phyloP scores from a whole-genome alignment of 345 rosid species.

The Noccaea caerulescens region DNA sequence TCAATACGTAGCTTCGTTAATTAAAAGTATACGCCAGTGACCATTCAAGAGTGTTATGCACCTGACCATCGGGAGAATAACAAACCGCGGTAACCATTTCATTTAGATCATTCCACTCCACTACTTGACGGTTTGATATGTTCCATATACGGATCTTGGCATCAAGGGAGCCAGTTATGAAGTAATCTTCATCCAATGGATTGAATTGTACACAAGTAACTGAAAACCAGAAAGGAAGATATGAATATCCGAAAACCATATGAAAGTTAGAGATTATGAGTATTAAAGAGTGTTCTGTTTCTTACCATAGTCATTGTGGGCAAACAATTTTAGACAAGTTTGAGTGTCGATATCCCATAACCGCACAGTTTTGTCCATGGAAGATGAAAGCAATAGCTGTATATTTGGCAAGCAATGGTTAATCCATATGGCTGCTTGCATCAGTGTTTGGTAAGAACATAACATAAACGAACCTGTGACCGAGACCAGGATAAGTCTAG shows the following conservation, averaged over 20 bases:
- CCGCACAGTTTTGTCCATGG: slow-evolving; percentile 97
- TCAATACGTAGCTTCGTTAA: background rate
- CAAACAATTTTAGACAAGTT: slow-evolving; percentile 80
- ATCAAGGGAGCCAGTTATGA: slow-evolving; percentile 97
- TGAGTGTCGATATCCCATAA: slow-evolving; percentile 86
- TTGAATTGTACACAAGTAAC: slow-evolving; percentile 97
- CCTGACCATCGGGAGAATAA: slow-evolving; percentile 97
- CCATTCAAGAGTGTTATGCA: slow-evolving; percentile 27
- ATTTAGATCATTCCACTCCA: slow-evolving; percentile 86
- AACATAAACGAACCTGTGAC: slow-evolving; percentile 67
- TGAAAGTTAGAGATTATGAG: background rate
- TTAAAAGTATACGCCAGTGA: background rate
- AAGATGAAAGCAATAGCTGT: slow-evolving; percentile 89
- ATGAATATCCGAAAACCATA: background rate
- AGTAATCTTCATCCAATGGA: slow-evolving; percentile 83
- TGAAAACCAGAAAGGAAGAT: slow-evolving; percentile 42
- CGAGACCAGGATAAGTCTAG: slow-evolving; percentile 92
- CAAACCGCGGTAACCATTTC: slow-evolving; percentile 97
- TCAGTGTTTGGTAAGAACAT: slow-evolving; percentile 1
- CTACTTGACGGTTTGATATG: slow-evolving; percentile 67
- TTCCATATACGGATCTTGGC: slow-evolving; percentile 90
- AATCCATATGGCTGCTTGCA: slow-evolving; percentile 1
- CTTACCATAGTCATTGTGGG: slow-evolving; percentile 95
- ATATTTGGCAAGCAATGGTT: slow-evolving; percentile 22
- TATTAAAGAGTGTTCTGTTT: background rate